Percentiles rank a stretch among this genome's conserved stretches.
phyloP scores from a whole-genome alignment of 768 basidiomycete genomes.

The Agaricus sinodeliciosus region DNA sequence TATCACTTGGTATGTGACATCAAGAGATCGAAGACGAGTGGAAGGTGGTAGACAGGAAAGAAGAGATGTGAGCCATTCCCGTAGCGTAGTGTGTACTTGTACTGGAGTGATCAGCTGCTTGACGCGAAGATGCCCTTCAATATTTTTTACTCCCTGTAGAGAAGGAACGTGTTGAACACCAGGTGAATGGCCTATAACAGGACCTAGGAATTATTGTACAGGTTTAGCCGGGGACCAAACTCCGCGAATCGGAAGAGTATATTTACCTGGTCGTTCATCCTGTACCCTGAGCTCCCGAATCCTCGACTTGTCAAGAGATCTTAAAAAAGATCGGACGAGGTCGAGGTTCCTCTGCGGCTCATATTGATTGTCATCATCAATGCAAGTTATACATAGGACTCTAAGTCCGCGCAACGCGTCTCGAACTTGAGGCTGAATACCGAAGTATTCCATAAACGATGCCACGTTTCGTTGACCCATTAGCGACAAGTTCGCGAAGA shows the following conservation, averaged over 20 bases:
- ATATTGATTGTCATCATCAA: constrained; percentile 1
- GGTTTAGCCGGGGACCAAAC: not conserved
- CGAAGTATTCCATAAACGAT: constrained; percentile 3
- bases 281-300: constrained; percentile 7
- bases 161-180: not conserved
- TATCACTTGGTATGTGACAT: constrained; percentile 3
- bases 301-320: constrained; percentile 5
- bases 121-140: not conserved
- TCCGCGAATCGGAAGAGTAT: not conserved
- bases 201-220: not conserved
- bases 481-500: not conserved
- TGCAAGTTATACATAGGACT: not conserved
- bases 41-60: not conserved
- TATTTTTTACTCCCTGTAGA: not conserved
- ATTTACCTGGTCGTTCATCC: constrained; percentile 7
- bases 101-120: not conserved
- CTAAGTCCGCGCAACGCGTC: not conserved
- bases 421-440: not conserved
- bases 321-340: constrained; percentile 1
- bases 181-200: not conserved
- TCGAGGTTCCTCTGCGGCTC: constrained; percentile 4
- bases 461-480: constrained; percentile 4
- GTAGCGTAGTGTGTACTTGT: not conserved
- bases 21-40: not conserved
- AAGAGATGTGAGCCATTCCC: constrained; percentile 1